phyloP scores from a whole-genome alignment of 805 yeast genomes.

The Sugiyamaella lignohabitans region DNA sequence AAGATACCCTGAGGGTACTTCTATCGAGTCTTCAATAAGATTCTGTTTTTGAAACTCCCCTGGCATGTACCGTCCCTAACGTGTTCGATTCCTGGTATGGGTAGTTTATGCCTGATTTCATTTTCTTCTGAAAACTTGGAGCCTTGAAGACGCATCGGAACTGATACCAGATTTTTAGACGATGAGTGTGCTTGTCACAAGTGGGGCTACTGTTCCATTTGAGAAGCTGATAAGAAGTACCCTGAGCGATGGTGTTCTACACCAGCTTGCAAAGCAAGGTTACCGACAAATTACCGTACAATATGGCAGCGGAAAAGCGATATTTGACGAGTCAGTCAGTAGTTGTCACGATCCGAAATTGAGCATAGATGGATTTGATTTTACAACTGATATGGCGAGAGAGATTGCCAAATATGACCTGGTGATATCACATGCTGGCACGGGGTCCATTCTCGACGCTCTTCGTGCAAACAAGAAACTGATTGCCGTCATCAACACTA shows the following conservation, averaged over 20 bases:
- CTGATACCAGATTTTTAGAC: too few relatives aligned
- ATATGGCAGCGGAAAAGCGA: slow-evolving; percentile 44
- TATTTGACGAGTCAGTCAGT: slow-evolving; percentile 20
- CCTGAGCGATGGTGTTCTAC: slow-evolving; percentile 33
- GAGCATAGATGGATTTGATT: slow-evolving; percentile 41
- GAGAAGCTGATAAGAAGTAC: slow-evolving; percentile 46
- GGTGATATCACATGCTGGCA: slow-evolving; percentile 83
- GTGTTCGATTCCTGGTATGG: too few relatives aligned
- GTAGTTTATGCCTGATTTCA: too few relatives aligned
- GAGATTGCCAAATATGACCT: slow-evolving; percentile 45
- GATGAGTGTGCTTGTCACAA: slow-evolving; percentile 48
- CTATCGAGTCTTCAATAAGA: too few relatives aligned
- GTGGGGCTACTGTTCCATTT: slow-evolving; percentile 91
- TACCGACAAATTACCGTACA: slow-evolving; percentile 47
- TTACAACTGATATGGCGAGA: slow-evolving; percentile 37
- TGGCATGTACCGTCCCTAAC: too few relatives aligned
- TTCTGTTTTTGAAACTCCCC: too few relatives aligned
- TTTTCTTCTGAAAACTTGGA: too few relatives aligned
- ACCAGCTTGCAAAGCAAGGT: slow-evolving; percentile 32
- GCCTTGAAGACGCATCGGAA: too few relatives aligned
- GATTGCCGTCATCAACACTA: slow-evolving; percentile 63
- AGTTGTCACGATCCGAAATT: too few relatives aligned
- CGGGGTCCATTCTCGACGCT: slow-evolving; percentile 85
- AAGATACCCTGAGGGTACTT: too few relatives aligned
- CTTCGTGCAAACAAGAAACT: slow-evolving; percentile 51